Base-by-base conservation (phyloP, 1,284 basidiomycete genomes). In the Athelia sp. region DNA sequence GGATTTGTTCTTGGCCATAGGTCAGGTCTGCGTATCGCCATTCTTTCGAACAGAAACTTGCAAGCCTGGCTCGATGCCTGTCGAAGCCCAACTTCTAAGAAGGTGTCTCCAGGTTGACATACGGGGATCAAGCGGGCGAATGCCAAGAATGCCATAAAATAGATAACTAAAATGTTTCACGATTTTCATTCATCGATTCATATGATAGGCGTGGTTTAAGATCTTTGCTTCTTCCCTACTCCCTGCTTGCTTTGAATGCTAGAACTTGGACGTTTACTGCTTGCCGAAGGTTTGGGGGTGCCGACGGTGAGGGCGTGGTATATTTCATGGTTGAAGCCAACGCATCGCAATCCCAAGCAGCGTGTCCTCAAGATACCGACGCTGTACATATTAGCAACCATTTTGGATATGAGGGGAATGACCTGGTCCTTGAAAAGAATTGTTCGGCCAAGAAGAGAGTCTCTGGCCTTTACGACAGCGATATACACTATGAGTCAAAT, bases 1-100 rank as follows among this genome's bases (percentile, higher is more conserved):
- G 55, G 85, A 89, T 52, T 74, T 98, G 48, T 97, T 97, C 69
- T 71, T 73, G 43, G 76, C 81, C 0, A 89, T 91, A 14, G 82
- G 81, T 1, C 70, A 76, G 54, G 73, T 81, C n/a, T 86, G 82
- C 54, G 74, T 95, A 1, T 71, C 72, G 50, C 89, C 92, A 0
- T 90, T 83, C 60, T 78, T 87, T 53, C 50, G 54, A 10, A 36
- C 38, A 21, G 50, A 50, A 11, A 47, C 10, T 54, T 58, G 10
- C 47, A 8, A 31, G 43, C 18, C 45, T 23, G 26, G 6, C 26
- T 6, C 26, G 13, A 6, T 13, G 26, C 26, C 13, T 29, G 26
- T 29, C 26, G 6, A 29, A 4, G 26, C 6, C 4, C 6, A 29
- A 6, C 26, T 29, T 29, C 58, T 82, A 40, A 68, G 74, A 47